These are phyloP conservation scores for Kondoa malvinella DNA, from an alignment of 768 basidiomycete species.

Conservation along the genomic window DNA sequence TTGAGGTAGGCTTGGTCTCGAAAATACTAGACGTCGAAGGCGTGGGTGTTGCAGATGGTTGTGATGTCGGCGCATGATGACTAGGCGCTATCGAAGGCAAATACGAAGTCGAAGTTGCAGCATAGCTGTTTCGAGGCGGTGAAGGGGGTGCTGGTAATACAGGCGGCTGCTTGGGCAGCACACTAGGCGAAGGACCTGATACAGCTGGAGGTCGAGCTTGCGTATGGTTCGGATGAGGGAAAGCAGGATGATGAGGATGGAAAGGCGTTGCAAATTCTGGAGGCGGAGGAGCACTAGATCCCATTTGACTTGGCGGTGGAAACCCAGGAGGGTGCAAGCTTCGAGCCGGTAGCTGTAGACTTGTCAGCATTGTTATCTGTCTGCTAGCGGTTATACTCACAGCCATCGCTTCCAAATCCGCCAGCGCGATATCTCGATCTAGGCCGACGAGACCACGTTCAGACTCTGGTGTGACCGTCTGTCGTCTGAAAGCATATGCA, in stretches of 20 bases:
- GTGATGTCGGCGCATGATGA: background rate
- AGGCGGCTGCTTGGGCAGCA: background rate
- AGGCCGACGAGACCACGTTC: constrained; percentile 20
- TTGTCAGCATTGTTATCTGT: background rate
- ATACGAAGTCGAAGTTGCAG: background rate
- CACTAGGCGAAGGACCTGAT: background rate
- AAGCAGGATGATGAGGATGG: background rate
- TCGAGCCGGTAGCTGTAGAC: background rate
- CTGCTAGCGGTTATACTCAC: constrained; percentile 15
- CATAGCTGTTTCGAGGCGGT: background rate
- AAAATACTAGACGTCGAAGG: background rate
- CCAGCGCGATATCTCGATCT: constrained; percentile 20
- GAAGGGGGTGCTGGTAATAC: background rate
- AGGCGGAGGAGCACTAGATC: background rate
- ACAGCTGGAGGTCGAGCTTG: background rate
- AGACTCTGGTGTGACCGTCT: constrained; percentile 9
- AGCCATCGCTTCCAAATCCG: constrained; percentile 26
- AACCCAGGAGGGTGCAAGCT: background rate
- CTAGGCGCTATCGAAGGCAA: background rate
- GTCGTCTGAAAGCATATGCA: constrained; percentile 20
- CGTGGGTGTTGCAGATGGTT: background rate
- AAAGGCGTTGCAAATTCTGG: background rate
- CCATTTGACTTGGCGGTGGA: background rate
- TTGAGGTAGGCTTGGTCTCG: too few species aligned
- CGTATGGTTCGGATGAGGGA: background rate